Evolutionary conservation across 768 basidiomycete species (phyloP).

Genomic region (Termitomyces sp.): DNA sequence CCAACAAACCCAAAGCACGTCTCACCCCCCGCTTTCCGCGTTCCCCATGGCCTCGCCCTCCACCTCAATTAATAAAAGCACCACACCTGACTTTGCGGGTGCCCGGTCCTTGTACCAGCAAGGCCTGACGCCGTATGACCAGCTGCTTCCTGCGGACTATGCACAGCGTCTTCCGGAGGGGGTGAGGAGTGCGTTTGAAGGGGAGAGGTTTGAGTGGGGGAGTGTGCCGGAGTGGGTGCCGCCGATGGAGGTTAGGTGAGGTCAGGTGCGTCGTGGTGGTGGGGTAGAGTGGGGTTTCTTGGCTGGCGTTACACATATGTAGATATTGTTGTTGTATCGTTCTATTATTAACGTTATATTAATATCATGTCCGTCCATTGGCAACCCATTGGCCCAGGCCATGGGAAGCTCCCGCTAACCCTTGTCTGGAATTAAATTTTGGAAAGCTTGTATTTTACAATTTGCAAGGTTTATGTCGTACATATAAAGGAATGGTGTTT

Average conservation of each 20-base stretch:
- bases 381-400: too few relatives aligned
- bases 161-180: conserved; percentile 45
- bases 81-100: conserved; percentile 23
- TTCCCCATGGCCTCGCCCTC: conserved; percentile 20
- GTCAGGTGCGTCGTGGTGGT: too few relatives aligned
- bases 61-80: conserved; percentile 10
- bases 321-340: conserved; percentile 19
- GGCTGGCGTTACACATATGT: too few relatives aligned
- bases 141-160: conserved; percentile 57
- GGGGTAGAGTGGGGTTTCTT: too few relatives aligned
- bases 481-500: too few relatives aligned
- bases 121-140: conserved; percentile 52
- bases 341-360: too few relatives aligned
- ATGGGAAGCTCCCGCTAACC: too few relatives aligned
- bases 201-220: conserved; percentile 59
- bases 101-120: conserved; percentile 35
- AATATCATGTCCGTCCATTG: too few relatives aligned
- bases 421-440: too few relatives aligned
- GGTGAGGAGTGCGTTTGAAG: conserved; percentile 50
- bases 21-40: conserved; percentile 15
- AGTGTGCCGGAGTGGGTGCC: conserved; percentile 75
- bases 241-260: conserved; percentile 53
- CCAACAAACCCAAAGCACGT: conserved; percentile 6
- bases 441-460: too few relatives aligned
- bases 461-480: too few relatives aligned